Percentiles rank a stretch among this genome's conserved stretches.
These are phyloP conservation scores for Pseudogymnoascus sp. DNA, from an alignment of 2,329 filamentous ascomycete genomes.

Conservation along the genomic window DNA sequence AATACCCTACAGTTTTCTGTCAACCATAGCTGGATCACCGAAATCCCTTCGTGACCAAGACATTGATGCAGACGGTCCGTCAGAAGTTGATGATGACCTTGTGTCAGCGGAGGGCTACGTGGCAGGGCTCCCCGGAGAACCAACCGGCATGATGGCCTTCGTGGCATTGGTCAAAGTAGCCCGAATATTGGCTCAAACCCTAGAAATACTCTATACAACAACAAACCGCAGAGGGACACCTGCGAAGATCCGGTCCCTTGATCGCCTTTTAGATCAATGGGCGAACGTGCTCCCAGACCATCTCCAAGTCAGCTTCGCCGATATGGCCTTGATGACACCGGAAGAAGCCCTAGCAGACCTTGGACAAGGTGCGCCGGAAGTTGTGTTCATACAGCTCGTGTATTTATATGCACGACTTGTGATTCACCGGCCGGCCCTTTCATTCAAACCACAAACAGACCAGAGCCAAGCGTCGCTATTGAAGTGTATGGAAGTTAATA, in stretches of 20 bases:
- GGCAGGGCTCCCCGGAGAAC: slow-evolving; percentile 11
- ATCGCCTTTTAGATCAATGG: slow-evolving; percentile 14
- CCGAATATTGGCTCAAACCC: slow-evolving; percentile 12
- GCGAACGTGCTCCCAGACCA: slow-evolving; percentile 13
- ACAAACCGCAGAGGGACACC: slow-evolving; percentile 12
- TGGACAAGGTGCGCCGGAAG: slow-evolving; percentile 9
- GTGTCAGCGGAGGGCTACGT: slow-evolving; percentile 12
- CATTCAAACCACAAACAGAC: slow-evolving; percentile 3
- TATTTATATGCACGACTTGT: slow-evolving; percentile 12
- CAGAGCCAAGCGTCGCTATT: background rate
- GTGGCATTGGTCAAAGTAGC: slow-evolving; percentile 14
- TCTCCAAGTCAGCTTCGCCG: slow-evolving; percentile 10
- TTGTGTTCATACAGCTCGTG: slow-evolving; percentile 13
- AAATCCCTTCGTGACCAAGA: slow-evolving; percentile 15
- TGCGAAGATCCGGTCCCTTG: slow-evolving; percentile 13
- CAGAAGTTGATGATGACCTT: slow-evolving; percentile 15
- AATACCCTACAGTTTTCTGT: background rate
- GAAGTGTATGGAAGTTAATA: background rate
- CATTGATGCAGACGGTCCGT: slow-evolving; percentile 6
- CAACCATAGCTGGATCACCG: slow-evolving; percentile 12
- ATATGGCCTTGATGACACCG: background rate
- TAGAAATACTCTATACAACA: slow-evolving; percentile 15
- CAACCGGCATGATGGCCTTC: slow-evolving; percentile 15
- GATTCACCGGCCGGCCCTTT: slow-evolving; percentile 13
- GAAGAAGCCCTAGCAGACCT: slow-evolving; percentile 6